phyloP scores from a whole-genome alignment of 169 alveolate genomes.

The Plasmodium knowlesi region DNA sequence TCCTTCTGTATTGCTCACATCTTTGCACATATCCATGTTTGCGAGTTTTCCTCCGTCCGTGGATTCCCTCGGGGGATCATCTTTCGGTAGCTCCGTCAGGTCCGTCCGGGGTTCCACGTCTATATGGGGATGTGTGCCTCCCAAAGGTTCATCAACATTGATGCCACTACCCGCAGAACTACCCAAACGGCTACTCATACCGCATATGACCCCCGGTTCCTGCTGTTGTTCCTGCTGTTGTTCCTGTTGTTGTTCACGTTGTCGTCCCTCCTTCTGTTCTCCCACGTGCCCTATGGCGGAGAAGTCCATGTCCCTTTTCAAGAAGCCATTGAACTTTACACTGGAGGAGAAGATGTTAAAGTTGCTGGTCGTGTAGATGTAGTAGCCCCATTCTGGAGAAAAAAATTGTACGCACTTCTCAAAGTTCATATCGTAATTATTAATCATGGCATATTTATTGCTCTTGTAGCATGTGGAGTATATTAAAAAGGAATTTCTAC shows the following conservation, averaged over 20 bases:
- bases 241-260: no score
- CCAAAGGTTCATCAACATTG: background rate
- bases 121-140: no score
- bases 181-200: background rate
- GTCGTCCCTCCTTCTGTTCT: background rate
- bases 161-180: background rate
- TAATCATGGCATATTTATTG: conserved; percentile 39
- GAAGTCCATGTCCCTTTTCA: conserved; percentile 23
- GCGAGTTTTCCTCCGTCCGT: background rate
- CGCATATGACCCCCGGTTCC: background rate
- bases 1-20: background rate
- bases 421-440: conserved; percentile 14
- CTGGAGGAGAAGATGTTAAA: conserved; percentile 49
- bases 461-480: conserved; percentile 44
- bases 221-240: background rate
- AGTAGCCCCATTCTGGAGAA: conserved; percentile 75
- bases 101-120: no score
- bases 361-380: conserved; percentile 61
- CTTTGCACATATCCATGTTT: background rate
- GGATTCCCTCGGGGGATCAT: background rate
- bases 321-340: conserved; percentile 53
- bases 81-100: background rate
- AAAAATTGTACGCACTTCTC: conserved; percentile 25
- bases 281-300: background rate
- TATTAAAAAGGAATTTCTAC: conserved; percentile 30